Evolutionary conservation across 1,284 basidiomycete species (phyloP), one percentile per base, ranked within the genome.

Genomic region (Polyporus tsugae): DNA sequence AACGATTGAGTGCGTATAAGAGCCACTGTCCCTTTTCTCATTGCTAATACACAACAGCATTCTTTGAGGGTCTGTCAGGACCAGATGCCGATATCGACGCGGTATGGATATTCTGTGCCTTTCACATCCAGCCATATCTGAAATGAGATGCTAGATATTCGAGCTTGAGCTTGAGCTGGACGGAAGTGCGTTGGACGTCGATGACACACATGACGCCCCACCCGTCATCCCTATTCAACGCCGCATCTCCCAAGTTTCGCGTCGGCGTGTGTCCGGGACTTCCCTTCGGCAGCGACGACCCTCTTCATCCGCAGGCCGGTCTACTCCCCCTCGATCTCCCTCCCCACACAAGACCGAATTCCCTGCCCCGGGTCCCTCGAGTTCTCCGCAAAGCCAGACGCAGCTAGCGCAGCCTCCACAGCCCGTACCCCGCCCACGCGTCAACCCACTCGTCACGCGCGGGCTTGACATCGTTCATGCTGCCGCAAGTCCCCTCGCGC

Each of bases 41-140:
- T 4, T 60, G 15, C 7, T 25, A 6, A 19, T 35, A 29, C 25
- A 0, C 35, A 41, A 3, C 42, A 75, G 75, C 75, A 6, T 85
- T 95, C 35, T 92, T 96, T 68, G 95, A 97, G 73, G 91, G 91
- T 29, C 79, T 93, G 36, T 90, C 87, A 39, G 94, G 94, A 0
- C 86, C 89, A 1, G 88, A 87, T 65, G 85, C 87, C 13, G 94
- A 95, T 75, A 94, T 96, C 68, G 90, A 90, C 72, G 85, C 87
- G 10, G 91, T 93, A 74, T 22, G 88, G 80, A 25, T 62, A 53
- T n/a, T 67, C 9, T 46, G 6, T 22, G 33, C 42, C n/a, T 49
- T 49, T 64, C 42, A 35, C 4, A 19, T 63, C 33, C 55, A 25
- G 33, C 33, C 11, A 4, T 42, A 13, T 22, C 22, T 73, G 57